Evolutionary conservation across 2,329 filamentous ascomycete species (phyloP), one percentile per base, ranked within the genome.

Genomic region (Chrysoporthe cubensis): DNA sequence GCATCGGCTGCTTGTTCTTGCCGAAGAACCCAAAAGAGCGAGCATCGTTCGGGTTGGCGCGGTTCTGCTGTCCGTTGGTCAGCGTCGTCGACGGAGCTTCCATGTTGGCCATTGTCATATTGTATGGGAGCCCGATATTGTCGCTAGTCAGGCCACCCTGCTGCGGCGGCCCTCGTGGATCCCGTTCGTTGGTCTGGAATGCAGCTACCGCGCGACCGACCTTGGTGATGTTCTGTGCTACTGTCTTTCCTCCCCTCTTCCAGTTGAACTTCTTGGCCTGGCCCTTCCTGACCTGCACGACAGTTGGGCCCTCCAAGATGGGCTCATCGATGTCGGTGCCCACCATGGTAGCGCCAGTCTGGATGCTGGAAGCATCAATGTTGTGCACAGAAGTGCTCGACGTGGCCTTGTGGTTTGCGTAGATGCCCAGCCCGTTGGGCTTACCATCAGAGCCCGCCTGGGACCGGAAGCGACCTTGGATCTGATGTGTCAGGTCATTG

Each of bases 191-290:
- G 26, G 50, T 60, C 76, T 85, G 87, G 83, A 86, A 89, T 65
- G 90, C 91, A 62, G 90, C 91, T 69, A 97, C 96, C 6, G 94
- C 94, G 65, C 94, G 92, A 79, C 97, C 97, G 78, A 98, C 89
- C 82, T 97, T 97, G 70, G 92, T 91, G 63, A 98, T 92, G 75
- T 94, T 95, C 79, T 97, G 97, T 40, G 94, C 94, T 74, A 98
- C 90, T 66, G 92, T 94, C 80, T 97, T 95, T 50, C 93, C 93
- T 50, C 94, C 94, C 83, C 96, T 97, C 85, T 97, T 97, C 94
- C 96, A 98, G 81, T 97, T 97, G 81, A 97, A 97, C 78, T 97
- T 98, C 82, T 94, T 97, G 65, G 91, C 89, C 76, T 97, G 94
- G 42, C 92, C 94, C 81, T 97, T 98, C 74, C 94, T 90, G 71